These are phyloP conservation scores for Talaromyces sp. DNA, from an alignment of 2,329 filamentous ascomycete genomes.

Conservation along the genomic window DNA sequence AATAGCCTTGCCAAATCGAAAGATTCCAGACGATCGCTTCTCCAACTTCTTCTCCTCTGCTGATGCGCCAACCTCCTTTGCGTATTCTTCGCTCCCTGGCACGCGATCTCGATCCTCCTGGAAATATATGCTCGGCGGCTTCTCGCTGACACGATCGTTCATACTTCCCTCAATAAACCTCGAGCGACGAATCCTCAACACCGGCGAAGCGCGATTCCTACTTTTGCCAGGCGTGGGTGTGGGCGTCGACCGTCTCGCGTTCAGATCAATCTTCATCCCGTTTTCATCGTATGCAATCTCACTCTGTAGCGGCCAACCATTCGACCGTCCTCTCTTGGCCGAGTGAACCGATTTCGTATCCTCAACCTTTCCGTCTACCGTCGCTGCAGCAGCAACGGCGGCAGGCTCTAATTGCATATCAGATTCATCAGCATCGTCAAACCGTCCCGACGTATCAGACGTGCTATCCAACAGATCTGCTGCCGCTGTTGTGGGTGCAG, in stretches of 20 bases:
- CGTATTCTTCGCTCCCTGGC: neutral
- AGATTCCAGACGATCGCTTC: constrained; percentile 46
- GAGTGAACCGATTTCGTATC: constrained; percentile 26
- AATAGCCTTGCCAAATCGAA: constrained; percentile 54
- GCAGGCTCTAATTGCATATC: constrained; percentile 9
- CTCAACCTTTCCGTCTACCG: neutral
- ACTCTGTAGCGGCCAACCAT: constrained; percentile 42
- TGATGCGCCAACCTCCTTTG: constrained; percentile 19
- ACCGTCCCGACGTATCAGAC: constrained; percentile 34
- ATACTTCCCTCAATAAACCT: constrained; percentile 76
- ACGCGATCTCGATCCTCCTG: constrained; percentile 30
- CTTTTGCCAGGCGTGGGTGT: constrained; percentile 16
- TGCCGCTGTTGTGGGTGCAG: neutral
- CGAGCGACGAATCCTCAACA: constrained; percentile 53
- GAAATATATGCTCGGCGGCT: constrained; percentile 66
- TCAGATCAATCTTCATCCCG: constrained; percentile 18
- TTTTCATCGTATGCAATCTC: constrained; percentile 20
- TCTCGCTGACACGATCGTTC: constrained; percentile 71
- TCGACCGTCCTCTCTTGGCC: constrained; percentile 43
- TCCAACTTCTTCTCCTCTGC: constrained; percentile 22
- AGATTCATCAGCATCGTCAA: constrained; percentile 34
- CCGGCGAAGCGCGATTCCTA: constrained; percentile 9
- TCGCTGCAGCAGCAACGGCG: neutral
- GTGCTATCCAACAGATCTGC: constrained; percentile 15
- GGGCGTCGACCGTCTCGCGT: neutral